Base-by-base conservation (phyloP, 768 basidiomycete species). In the Collybia mongolica region DNA sequence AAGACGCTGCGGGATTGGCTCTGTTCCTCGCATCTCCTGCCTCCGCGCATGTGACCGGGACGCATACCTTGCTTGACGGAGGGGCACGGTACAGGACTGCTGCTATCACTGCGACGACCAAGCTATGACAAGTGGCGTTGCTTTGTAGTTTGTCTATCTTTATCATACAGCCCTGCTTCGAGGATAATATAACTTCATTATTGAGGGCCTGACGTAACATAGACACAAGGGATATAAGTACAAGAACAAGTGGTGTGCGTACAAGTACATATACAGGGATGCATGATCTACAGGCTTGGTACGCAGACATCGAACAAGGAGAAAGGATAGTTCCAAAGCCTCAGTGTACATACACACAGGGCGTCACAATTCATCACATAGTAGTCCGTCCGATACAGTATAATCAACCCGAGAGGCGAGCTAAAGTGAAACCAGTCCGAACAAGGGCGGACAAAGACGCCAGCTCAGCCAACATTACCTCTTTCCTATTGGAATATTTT, bases 11-110 rank as follows among this genome's bases (percentile, higher is more conserved):
- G 20, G 90, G 90, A 6, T 67, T 89, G 6, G 76, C 77, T 3
- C 66, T 89, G 14, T 88, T 87, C 74, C 73, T 90, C 35, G 75
- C 80, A 7, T 87, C 86, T 15, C 81, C 84, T 0, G 90, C 86
- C 0, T 77, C 82, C 1, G 77, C 88, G 2, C 89, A 90, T 52
- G 71, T 91, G 41, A 90, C 90, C 1, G 90, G 88, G 9, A 74
- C 78, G 17, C 86, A 90, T 52, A 85, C 83, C 39, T 58, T 86
- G 3, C 65, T 90, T 8, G 90, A 93, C 54, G 90, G 90, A 20
- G 87, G 87, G 5, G 63, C 75, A 8, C 62, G 77, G 39, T 75
- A 67, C 46, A 44, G 53, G 6, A 55, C 43, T 20, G 61, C 64
- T 8, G 57, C 55, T 5, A 52, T 61, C 39, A 64, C 62, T 1